These are phyloP conservation scores for Rhizophora mangle DNA, from an alignment of 345 rosid genomes.

Conservation along the genomic window DNA sequence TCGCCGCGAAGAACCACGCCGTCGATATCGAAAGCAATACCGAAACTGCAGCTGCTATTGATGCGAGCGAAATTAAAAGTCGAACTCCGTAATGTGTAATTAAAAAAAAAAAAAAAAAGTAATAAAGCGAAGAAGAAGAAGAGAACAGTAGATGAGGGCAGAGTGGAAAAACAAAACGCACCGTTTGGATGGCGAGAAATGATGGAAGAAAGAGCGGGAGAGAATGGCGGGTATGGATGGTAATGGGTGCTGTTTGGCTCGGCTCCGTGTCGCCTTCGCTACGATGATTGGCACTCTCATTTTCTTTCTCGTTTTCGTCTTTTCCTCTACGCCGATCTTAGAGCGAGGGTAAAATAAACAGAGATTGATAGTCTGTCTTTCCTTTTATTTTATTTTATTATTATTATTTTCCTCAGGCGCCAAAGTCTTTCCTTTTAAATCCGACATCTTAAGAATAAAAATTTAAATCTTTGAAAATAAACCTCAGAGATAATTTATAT, in stretches of 20 bases:
- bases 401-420: too few relatives aligned
- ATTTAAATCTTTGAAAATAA: too few relatives aligned
- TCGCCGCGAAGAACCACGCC: conserved; percentile 77
- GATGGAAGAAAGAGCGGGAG: conserved; percentile 37
- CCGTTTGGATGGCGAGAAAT: conserved; percentile 22
- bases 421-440: too few relatives aligned
- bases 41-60: conserved; percentile 46
- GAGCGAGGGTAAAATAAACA: too few relatives aligned
- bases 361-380: too few relatives aligned
- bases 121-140: too few relatives aligned
- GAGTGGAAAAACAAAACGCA: conserved; percentile 11
- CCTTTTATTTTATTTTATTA: too few relatives aligned
- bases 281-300: conserved; percentile 22
- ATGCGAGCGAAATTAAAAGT: background rate
- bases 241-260: conserved; percentile 14
- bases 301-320: background rate
- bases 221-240: conserved; percentile 10
- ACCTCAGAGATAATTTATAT: too few relatives aligned
- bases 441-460: too few relatives aligned
- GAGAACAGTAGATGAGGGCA: background rate
- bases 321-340: background rate
- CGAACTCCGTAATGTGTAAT: background rate
- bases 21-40: conserved; percentile 86
- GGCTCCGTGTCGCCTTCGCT: conserved; percentile 20
- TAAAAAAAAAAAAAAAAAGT: background rate